Conservation (phyloP, 2,329 filamentous ascomycete species). For the Ophiocordyceps sinensis region DNA sequence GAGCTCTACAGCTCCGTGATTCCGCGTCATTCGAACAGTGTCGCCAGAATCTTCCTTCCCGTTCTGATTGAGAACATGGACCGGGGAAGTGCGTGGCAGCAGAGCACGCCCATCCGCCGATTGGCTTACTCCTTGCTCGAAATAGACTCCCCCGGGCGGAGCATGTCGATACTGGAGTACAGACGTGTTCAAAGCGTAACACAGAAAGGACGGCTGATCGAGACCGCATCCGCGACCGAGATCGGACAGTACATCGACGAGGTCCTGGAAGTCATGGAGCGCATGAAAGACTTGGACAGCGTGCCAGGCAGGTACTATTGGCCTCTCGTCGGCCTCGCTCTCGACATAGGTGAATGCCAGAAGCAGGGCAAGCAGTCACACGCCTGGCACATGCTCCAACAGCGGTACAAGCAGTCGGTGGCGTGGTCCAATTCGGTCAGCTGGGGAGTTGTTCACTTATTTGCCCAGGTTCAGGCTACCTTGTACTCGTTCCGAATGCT, state of each 20-base stretch:
- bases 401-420: not conserved
- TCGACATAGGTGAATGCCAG: slow-evolving; percentile 15
- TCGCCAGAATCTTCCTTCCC: slow-evolving; percentile 46
- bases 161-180: slow-evolving; percentile 18
- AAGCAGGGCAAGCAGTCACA: slow-evolving; percentile 14
- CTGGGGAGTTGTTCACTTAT: slow-evolving; percentile 48
- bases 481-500: slow-evolving; percentile 46
- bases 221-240: slow-evolving; percentile 4
- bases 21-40: slow-evolving; percentile 1
- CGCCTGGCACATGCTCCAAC: slow-evolving; percentile 9
- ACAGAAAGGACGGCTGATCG: slow-evolving; percentile 14
- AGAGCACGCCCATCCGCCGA: slow-evolving; percentile 32
- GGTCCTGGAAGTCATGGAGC: slow-evolving; percentile 8
- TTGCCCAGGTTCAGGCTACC: slow-evolving; percentile 43
- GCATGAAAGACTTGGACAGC: slow-evolving; percentile 1
- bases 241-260: slow-evolving; percentile 5
- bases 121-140: slow-evolving; percentile 38
- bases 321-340: slow-evolving; percentile 11
- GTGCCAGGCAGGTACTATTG: slow-evolving; percentile 6
- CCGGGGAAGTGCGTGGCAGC: slow-evolving; percentile 42
- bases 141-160: slow-evolving; percentile 6
- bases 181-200: slow-evolving; percentile 16
- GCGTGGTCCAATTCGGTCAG: not conserved
- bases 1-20: slow-evolving; percentile 10
- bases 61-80: slow-evolving; percentile 42